These are phyloP conservation scores for Aureobasidium zeae DNA, from an alignment of 2,329 filamentous ascomycete genomes.

Conservation along the genomic window DNA sequence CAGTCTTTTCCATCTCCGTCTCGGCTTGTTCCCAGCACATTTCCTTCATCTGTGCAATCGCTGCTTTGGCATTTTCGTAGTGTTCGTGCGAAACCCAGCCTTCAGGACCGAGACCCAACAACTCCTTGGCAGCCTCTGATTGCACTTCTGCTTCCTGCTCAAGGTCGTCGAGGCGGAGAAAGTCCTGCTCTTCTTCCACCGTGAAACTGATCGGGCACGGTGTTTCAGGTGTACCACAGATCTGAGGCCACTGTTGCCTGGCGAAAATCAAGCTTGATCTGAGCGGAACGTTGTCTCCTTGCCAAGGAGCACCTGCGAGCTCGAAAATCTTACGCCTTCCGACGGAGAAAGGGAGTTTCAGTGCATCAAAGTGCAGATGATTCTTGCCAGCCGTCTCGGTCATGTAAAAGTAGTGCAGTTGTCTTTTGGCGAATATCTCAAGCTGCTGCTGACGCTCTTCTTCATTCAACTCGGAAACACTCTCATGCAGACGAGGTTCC, in stretches of 20 bases:
- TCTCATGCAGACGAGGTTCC: background rate
- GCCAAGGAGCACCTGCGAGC: background rate
- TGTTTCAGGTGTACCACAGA: background rate
- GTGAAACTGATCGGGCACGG: background rate
- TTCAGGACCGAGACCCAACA: background rate
- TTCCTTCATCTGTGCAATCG: background rate
- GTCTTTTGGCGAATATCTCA: constrained; percentile 12
- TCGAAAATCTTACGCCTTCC: background rate
- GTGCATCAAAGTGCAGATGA: constrained; percentile 10
- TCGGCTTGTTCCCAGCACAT: background rate
- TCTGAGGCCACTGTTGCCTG: background rate
- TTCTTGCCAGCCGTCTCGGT: constrained; percentile 9
- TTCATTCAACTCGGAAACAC: constrained; percentile 10
- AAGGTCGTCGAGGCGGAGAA: background rate
- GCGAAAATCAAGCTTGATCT: background rate
- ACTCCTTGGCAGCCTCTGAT: background rate
- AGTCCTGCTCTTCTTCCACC: background rate
- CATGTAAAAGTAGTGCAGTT: constrained; percentile 15
- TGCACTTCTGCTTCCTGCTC: background rate
- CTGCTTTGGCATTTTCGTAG: background rate
- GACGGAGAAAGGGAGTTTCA: background rate
- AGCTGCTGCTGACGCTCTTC: background rate
- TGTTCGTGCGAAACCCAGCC: background rate
- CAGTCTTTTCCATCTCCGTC: background rate
- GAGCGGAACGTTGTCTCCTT: background rate